Percentiles rank a stretch among this genome's conserved stretches.
phyloP scores from a whole-genome alignment of 352 stramenopile genomes.

The Phytophthora litchii region DNA sequence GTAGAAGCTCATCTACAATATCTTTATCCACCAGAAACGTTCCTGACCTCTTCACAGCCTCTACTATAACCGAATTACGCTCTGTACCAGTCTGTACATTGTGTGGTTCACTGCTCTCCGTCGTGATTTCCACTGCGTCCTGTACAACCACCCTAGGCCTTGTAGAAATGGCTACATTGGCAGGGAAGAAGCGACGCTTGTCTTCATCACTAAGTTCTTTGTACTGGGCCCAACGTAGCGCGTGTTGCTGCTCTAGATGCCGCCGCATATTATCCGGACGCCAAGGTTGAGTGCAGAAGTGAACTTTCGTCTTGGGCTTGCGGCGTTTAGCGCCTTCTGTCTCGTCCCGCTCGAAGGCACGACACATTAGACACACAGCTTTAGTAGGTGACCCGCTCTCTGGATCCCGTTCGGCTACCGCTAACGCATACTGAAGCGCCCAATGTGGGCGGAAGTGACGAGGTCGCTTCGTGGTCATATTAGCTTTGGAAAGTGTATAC shows the following conservation, averaged over 20 bases:
- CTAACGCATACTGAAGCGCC: conserved; percentile 29
- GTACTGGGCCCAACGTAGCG: conserved; percentile 25
- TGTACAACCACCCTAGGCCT: neutral
- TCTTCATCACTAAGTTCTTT: conserved; percentile 16
- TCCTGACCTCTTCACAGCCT: neutral
- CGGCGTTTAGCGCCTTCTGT: conserved; percentile 27
- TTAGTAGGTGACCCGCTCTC: conserved; percentile 10
- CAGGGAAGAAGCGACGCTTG: conserved; percentile 31
- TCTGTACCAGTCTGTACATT: neutral
- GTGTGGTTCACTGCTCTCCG: neutral
- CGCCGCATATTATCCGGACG: conserved; percentile 40
- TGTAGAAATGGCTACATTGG: conserved; percentile 15
- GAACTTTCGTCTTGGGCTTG: conserved; percentile 30
- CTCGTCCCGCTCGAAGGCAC: conserved; percentile 27
- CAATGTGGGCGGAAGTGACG: conserved; percentile 24
- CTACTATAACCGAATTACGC: conserved; percentile 1
- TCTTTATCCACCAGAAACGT: conserved; percentile 24
- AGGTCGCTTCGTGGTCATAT: neutral
- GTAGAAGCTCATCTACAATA: conserved; percentile 24
- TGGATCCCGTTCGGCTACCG: conserved; percentile 17
- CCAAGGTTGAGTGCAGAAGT: conserved; percentile 34
- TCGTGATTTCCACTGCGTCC: neutral
- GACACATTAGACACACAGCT: conserved; percentile 31
- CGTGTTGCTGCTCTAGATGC: conserved; percentile 37
- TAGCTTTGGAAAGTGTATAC: neutral